These are phyloP conservation scores for Lepiota brunneoincarnata DNA, from an alignment of 768 basidiomycete species.

Conservation along the genomic window DNA sequence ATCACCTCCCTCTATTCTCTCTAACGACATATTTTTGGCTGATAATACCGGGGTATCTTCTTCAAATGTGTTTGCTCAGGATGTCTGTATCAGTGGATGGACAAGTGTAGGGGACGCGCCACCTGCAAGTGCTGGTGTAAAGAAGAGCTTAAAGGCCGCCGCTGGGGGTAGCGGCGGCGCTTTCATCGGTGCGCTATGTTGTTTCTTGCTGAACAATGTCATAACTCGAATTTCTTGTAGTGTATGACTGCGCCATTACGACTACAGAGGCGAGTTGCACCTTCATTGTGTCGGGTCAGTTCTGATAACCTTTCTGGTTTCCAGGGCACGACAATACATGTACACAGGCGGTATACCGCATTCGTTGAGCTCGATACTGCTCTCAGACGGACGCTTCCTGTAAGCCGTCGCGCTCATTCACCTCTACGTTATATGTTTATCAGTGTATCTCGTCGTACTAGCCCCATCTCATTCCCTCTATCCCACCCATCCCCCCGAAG, in stretches of 20 bases:
- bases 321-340: conserved; percentile 62
- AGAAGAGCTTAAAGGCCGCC: conserved; percentile 3
- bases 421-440: neutral
- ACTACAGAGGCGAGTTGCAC: conserved; percentile 48
- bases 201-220: neutral
- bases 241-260: conserved; percentile 68
- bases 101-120: conserved; percentile 56
- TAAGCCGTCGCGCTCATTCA: conserved; percentile 25
- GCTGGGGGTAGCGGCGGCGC: conserved; percentile 42
- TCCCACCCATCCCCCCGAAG: conserved; percentile 69
- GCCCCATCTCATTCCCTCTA: conserved; percentile 40
- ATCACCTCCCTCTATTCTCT: conserved; percentile 48
- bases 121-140: conserved; percentile 2
- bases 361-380: conserved; percentile 53
- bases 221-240: conserved; percentile 26
- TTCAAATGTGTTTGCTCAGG: conserved; percentile 50
- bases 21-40: conserved; percentile 66
- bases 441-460: conserved; percentile 21
- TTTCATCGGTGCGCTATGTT: conserved; percentile 51
- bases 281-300: neutral
- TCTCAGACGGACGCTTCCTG: conserved; percentile 52
- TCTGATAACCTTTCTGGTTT: conserved; percentile 5
- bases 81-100: conserved; percentile 69
- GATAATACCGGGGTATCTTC: conserved; percentile 45
- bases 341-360: conserved; percentile 64